Evolutionary conservation across 2,329 filamentous ascomycete genomes (phyloP).

Genomic region (Fusarium foetens): DNA sequence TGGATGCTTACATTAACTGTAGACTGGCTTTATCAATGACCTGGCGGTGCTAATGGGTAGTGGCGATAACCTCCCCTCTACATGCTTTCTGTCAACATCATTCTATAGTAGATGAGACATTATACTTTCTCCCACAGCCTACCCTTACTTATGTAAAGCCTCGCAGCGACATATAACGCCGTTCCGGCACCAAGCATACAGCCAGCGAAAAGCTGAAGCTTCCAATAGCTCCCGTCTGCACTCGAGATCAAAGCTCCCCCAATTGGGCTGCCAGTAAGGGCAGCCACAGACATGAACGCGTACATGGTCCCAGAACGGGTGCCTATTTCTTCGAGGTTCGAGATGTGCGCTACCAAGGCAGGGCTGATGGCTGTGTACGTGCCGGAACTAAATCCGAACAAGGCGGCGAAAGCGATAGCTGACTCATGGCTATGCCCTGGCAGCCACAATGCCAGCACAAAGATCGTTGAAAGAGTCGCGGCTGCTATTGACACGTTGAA

Average conservation of each 20-base stretch:
- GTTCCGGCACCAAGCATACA: neutral
- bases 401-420: neutral
- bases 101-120: neutral
- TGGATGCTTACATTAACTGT: neutral
- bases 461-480: neutral
- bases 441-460: neutral
- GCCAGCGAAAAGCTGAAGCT: neutral
- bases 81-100: neutral
- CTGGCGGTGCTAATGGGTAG: neutral
- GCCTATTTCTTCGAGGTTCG: neutral
- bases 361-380: neutral
- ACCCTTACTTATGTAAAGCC: neutral
- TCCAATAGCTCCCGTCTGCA: neutral
- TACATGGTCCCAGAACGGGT: neutral
- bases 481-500: neutral
- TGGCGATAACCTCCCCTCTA: neutral
- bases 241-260: neutral
- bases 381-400: neutral
- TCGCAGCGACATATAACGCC: rapidly evolving
- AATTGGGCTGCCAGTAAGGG: neutral
- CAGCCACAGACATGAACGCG: neutral
- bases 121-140: neutral
- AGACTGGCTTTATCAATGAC: neutral
- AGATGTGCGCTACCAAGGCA: neutral
- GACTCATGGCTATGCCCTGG: neutral